Conservation (phyloP, 140 eudicot species). For the Bidens hawaiensis region DNA sequence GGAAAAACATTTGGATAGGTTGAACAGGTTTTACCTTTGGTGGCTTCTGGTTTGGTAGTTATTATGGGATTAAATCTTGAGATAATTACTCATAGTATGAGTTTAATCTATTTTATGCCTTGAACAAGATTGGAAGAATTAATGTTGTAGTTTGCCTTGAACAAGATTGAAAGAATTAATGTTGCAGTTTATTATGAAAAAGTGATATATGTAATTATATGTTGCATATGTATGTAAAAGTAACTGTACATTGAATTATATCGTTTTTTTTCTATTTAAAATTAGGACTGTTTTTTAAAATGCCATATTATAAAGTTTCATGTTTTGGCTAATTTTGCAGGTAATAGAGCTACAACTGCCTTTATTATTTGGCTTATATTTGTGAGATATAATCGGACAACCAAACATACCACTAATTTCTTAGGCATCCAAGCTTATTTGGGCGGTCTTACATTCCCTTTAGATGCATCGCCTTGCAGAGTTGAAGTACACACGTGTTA, state of each 20-base stretch:
- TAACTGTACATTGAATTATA: background rate
- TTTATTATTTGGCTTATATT: conserved; percentile 12
- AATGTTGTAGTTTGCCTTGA: no score
- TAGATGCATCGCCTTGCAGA: conserved; percentile 99
- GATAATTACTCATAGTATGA: conserved; percentile 33
- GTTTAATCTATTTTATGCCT: background rate
- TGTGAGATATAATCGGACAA: background rate
- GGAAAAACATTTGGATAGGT: conserved; percentile 96
- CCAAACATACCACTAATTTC: conserved; percentile 15
- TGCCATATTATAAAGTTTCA: background rate
- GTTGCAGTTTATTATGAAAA: background rate
- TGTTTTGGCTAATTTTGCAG: conserved; percentile 39
- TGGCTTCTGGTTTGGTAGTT: conserved; percentile 82
- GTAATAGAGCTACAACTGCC: conserved; percentile 88
- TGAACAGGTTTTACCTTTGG: conserved; percentile 91
- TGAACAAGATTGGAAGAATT: no score
- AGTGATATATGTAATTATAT: background rate
- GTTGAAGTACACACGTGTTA: conserved; percentile 90
- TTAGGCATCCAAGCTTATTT: conserved; percentile 94
- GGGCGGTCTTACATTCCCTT: conserved; percentile 98
- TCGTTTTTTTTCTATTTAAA: background rate
- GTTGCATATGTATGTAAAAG: background rate
- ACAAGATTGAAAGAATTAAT: no score
- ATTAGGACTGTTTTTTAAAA: background rate
- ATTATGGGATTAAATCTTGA: conserved; percentile 89